phyloP scores from a whole-genome alignment of 1,284 basidiomycete species.

The Inonotus hispidus region DNA sequence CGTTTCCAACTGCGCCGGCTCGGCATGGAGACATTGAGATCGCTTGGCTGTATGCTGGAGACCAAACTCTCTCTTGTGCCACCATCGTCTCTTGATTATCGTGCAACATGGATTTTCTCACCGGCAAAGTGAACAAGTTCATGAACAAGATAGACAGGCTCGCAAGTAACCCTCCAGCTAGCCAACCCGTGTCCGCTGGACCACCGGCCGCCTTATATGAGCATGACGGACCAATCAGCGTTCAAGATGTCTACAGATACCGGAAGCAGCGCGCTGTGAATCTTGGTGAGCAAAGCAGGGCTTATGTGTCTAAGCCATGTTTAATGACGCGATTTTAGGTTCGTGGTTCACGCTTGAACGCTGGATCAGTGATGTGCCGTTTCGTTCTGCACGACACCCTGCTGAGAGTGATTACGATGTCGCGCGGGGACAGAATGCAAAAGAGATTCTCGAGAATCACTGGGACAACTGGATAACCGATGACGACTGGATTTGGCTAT shows the following conservation, averaged over 20 bases:
- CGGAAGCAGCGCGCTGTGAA: constrained; percentile 81
- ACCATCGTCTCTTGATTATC: neutral
- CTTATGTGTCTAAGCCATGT: neutral
- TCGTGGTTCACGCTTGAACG: constrained; percentile 76
- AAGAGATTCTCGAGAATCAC: constrained; percentile 64
- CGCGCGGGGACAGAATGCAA: constrained; percentile 56
- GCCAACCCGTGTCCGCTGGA: neutral
- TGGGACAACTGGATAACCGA: constrained; percentile 79
- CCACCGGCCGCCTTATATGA: neutral
- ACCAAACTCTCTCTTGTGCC: neutral
- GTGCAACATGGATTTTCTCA: neutral
- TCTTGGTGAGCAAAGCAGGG: constrained; percentile 47
- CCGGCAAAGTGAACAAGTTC: neutral
- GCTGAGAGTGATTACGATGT: constrained; percentile 75
- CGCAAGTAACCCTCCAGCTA: neutral
- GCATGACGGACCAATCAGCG: constrained; percentile 11
- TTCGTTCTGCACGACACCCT: constrained; percentile 45
- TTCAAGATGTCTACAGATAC: constrained; percentile 49
- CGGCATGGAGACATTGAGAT: neutral
- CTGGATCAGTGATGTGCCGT: constrained; percentile 64
- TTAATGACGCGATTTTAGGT: constrained; percentile 34
- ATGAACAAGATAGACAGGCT: neutral
- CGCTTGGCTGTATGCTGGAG: neutral
- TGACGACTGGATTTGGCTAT: constrained; percentile 71
- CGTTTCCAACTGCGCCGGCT: neutral